Percentiles rank a stretch among this genome's conserved stretches.
Conservation (phyloP, 202 grass and related monocot species). For the Digitaria exilis region DNA sequence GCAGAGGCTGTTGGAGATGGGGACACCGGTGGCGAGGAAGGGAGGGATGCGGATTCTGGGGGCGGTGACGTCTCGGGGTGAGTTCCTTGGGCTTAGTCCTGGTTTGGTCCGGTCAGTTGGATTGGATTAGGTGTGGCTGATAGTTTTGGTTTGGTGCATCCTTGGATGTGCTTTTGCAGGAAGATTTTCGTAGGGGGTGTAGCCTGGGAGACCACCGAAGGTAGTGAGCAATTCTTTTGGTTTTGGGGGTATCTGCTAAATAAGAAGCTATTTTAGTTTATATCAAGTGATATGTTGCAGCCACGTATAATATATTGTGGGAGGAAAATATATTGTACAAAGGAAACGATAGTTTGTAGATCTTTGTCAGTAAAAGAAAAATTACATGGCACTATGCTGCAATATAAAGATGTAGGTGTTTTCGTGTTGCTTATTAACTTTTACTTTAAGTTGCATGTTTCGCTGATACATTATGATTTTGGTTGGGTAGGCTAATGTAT, state of each 20-base stretch:
- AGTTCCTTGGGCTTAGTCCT: slow-evolving; percentile 42
- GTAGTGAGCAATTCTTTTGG: slow-evolving; percentile 43
- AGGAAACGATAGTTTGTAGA: background rate
- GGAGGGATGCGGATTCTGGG: slow-evolving; percentile 16
- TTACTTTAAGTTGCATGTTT: background rate
- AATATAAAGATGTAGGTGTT: background rate
- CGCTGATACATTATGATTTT: background rate
- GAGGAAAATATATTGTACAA: background rate
- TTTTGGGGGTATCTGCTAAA: background rate
- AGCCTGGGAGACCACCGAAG: slow-evolving; percentile 98
- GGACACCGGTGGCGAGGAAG: slow-evolving; percentile 41
- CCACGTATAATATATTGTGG: background rate
- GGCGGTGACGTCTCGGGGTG: slow-evolving; percentile 67
- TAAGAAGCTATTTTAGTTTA: slow-evolving; percentile 2
- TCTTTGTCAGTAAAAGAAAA: slow-evolving; percentile 2
- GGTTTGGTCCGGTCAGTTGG: slow-evolving; percentile 24
- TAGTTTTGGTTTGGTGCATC: slow-evolving; percentile 38
- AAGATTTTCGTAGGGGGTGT: slow-evolving; percentile 99
- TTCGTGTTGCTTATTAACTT: background rate
- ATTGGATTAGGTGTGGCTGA: slow-evolving; percentile 44
- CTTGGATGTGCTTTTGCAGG: slow-evolving; percentile 59
- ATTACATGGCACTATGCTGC: background rate
- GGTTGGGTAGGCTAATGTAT: background rate
- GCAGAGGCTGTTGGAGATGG: slow-evolving; percentile 10
- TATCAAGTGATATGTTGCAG: slow-evolving; percentile 16